Percentiles rank a stretch among this genome's conserved stretches.
These are phyloP conservation scores for Saccharomyces paradoxus DNA, from an alignment of 805 yeast genomes.

Conservation along the genomic window DNA sequence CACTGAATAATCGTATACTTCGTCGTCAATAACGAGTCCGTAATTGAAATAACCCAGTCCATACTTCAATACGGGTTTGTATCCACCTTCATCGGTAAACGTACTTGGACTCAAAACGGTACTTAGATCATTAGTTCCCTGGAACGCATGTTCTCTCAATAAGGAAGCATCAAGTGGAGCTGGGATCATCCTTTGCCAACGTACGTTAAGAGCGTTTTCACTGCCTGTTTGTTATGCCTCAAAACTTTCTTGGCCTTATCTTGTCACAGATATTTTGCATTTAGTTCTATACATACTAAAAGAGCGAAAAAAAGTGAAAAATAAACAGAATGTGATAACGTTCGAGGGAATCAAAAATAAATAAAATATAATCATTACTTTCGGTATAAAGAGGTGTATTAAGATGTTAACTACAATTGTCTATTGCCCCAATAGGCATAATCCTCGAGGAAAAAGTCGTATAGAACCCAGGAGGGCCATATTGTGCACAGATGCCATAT, in stretches of 20 bases:
- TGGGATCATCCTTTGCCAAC: conserved; percentile 26
- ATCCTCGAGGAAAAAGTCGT: conserved; percentile 47
- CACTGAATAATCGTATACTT: conserved; percentile 17
- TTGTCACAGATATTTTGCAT: background rate
- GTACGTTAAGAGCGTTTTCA: background rate
- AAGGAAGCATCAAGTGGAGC: conserved; percentile 31
- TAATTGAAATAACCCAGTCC: conserved; percentile 33
- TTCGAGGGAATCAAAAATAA: background rate
- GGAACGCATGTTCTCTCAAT: conserved; percentile 31
- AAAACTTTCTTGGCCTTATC: background rate
- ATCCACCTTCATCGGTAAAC: conserved; percentile 27
- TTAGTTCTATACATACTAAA: background rate
- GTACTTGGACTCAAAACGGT: conserved; percentile 23
- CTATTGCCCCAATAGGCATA: conserved; percentile 14
- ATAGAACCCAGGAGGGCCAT: conserved; percentile 70
- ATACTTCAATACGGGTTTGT: conserved; percentile 19
- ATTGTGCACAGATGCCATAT: conserved; percentile 90
- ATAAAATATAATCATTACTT: background rate
- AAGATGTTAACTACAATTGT: background rate
- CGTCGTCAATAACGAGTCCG: conserved; percentile 15
- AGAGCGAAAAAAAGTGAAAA: background rate
- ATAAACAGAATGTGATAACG: background rate
- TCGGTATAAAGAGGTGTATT: background rate
- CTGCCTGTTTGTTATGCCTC: background rate
- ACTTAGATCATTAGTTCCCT: conserved; percentile 27